phyloP scores from a whole-genome alignment of 805 yeast genomes.

The Yamadazyma paraphyllophila region DNA sequence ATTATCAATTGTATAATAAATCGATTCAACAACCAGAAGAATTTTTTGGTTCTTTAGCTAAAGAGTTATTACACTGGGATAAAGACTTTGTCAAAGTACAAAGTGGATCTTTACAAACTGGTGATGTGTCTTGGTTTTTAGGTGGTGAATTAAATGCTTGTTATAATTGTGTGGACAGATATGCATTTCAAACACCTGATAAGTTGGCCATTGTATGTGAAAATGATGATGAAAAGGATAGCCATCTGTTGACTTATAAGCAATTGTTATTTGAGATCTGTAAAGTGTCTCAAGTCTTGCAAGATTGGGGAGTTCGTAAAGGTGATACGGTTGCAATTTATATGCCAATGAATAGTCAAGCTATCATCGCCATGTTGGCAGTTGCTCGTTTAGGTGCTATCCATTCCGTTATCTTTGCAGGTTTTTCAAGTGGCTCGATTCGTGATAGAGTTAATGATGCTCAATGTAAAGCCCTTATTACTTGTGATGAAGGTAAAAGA shows the following conservation, averaged over 20 bases:
- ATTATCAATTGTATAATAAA: constrained; percentile 65
- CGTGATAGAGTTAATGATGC: constrained; percentile 74
- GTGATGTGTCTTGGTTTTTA: constrained; percentile 66
- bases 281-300: constrained; percentile 67
- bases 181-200: constrained; percentile 68
- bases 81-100: constrained; percentile 66
- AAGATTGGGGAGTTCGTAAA: constrained; percentile 64
- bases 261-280: constrained; percentile 70
- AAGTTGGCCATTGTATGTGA: constrained; percentile 76
- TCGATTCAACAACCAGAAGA: constrained; percentile 76
- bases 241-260: constrained; percentile 62
- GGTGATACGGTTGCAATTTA: constrained; percentile 87
- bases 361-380: constrained; percentile 72
- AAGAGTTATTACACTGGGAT: constrained; percentile 74
- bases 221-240: constrained; percentile 73
- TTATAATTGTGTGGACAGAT: constrained; percentile 80
- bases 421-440: constrained; percentile 71
- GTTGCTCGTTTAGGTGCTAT: constrained; percentile 79
- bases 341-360: constrained; percentile 84
- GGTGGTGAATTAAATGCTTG: constrained; percentile 79
- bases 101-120: constrained; percentile 60
- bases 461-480: constrained; percentile 65
- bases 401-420: constrained; percentile 85
- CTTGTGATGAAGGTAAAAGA: constrained; percentile 79
- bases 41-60: constrained; percentile 79